Base-by-base conservation (phyloP, 768 basidiomycete species). In the Dioszegia hungarica region DNA sequence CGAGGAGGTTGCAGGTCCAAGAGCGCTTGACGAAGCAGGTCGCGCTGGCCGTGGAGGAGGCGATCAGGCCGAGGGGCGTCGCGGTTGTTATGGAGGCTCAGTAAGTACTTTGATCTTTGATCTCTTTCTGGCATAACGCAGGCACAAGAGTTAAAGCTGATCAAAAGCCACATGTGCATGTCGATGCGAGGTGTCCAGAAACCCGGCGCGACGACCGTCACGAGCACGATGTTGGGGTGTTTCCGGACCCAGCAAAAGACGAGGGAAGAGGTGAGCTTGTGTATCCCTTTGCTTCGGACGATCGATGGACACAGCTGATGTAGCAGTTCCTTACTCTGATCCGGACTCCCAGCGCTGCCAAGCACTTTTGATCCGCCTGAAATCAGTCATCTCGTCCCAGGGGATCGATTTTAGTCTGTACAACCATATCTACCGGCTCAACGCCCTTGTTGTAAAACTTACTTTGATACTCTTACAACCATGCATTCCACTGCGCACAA, bases 111-210 rank as follows among this genome's bases (percentile, higher is more conserved):
- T 56, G 14, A 19, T 2, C 31, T n/a, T n/a, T n/a, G n/a, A 10
- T 6, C 31, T 39, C 20, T 27, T 40, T 34, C 25, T n/a, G 20
- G 40, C n/a, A 22, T n/a, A n/a, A n/a, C n/a, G n/a, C n/a, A n/a
- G n/a, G n/a, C n/a, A n/a, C n/a, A n/a, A n/a, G n/a, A 41, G 19
- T 37, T 39, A 34, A 20, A n/a, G 44, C 41, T 52, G 46, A 45
- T 37, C 10, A 2, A 10, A 64, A 93, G 90, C 22, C 94, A 98
- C 78, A 82, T 97, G 77, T 98, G 94, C 74, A 99, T 99, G 95
- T 92, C 94, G 2, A 98, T 98, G 94, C 87, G 95, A 61, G 95
- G 95, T 52, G 95, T 99, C 9, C 95, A 99, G 78, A 99, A 99
- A 78, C 94, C 94, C 2, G 95, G 95, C 24, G 82, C 94, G 6